Conservation (phyloP, 108 stramenopile genomes). For the Aurantiochytrium sp. region DNA sequence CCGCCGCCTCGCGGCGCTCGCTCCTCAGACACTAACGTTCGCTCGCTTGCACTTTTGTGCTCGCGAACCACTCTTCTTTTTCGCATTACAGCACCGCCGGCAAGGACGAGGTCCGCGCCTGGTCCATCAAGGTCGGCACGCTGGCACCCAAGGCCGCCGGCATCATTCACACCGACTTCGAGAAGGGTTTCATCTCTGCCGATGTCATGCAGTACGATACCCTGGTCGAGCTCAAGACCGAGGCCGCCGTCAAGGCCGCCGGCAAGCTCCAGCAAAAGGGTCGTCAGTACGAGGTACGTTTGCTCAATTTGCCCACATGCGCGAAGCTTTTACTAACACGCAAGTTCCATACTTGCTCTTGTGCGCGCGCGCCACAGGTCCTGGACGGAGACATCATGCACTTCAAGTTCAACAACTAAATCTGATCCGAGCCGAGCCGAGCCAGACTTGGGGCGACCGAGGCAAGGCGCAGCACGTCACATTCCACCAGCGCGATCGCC, state of each 20-base stretch:
- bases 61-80: background rate
- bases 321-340: background rate
- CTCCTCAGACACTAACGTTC: too few species aligned
- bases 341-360: background rate
- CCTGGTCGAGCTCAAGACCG: constrained; percentile 84
- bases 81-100: constrained; percentile 72
- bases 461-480: too few species aligned
- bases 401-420: constrained; percentile 60
- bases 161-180: constrained; percentile 98
- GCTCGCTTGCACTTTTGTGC: background rate
- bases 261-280: constrained; percentile 98
- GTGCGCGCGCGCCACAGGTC: background rate
- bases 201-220: constrained; percentile 93
- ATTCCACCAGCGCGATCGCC: too few species aligned
- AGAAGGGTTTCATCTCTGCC: constrained; percentile 97
- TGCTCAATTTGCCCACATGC: background rate
- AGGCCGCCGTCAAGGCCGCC: constrained; percentile 94
- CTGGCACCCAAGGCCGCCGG: constrained; percentile 91
- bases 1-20: too few species aligned
- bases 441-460: too few species aligned
- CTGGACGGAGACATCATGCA: constrained; percentile 68
- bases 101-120: constrained; percentile 94
- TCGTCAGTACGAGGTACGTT: constrained; percentile 74
- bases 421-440: too few species aligned
- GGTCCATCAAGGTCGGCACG: constrained; percentile 92